Evolutionary conservation across 306 rosid genomes (phyloP).

Genomic region (Cucurbita maxima): DNA sequence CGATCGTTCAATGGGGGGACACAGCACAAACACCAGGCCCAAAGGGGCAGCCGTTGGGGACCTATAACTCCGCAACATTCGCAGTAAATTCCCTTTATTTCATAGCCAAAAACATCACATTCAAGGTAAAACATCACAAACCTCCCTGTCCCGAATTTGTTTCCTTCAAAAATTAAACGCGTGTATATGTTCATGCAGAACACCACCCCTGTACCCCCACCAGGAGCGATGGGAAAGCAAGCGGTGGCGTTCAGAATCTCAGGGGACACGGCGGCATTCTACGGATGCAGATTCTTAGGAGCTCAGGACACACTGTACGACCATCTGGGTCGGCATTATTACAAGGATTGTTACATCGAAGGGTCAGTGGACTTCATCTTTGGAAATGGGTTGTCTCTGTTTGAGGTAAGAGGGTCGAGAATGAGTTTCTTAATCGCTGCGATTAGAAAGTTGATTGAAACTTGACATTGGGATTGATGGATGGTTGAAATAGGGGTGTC

Average conservation of each 20-base stretch:
- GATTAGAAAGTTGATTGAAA: background rate
- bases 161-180: background rate
- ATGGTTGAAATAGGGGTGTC: slow-evolving; percentile 46
- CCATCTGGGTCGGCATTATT: slow-evolving; percentile 81
- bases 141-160: background rate
- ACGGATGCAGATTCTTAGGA: slow-evolving; percentile 72
- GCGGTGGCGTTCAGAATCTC: slow-evolving; percentile 95
- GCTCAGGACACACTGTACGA: slow-evolving; percentile 93
- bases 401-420: slow-evolving; percentile 33
- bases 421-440: too few relatives aligned
- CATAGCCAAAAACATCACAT: slow-evolving; percentile 88
- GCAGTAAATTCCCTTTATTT: slow-evolving; percentile 82
- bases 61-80: slow-evolving; percentile 78
- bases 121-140: slow-evolving; percentile 31
- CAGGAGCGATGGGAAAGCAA: slow-evolving; percentile 74
- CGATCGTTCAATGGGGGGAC: slow-evolving; percentile 97
- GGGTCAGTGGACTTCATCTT: slow-evolving; percentile 99
- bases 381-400: slow-evolving; percentile 76
- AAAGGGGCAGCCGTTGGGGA: slow-evolving; percentile 64
- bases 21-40: slow-evolving; percentile 75
- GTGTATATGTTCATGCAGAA: slow-evolving; percentile 25
- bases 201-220: slow-evolving; percentile 62
- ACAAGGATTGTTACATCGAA: slow-evolving; percentile 88
- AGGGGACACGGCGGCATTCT: slow-evolving; percentile 71
- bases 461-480: background rate